Evolutionary conservation across 1,139 yeast species (phyloP), one percentile per base, ranked within the genome.

Genomic region (Candida sanyaensis): DNA sequence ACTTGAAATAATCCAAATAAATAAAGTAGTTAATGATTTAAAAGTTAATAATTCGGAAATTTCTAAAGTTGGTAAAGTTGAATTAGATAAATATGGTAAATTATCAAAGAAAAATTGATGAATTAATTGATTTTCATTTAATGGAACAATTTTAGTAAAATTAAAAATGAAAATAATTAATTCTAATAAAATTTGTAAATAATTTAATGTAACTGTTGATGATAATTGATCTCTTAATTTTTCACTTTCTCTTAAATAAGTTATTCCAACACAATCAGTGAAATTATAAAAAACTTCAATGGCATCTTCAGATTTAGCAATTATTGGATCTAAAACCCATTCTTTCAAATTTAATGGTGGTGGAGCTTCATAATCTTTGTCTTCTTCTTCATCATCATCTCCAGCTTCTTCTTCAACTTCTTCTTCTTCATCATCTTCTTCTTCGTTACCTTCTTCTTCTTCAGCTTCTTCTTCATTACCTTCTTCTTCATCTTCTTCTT

Each of bases 181-280:
- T 61, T 81, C 85, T 37, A 67, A 58, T 6, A 59, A 44, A 43
- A 77, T 61, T 53, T 76, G 75, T 46, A 75, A 49, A 49, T 64
- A 74, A 61, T 76, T 76, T 58, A 81, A 67, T 6, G 81, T 62
- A 48, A 77, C 73, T 13, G 82, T 71, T 50, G 70, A 76, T 46
- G 81, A 75, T 54, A 80, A 69, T 44, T 66, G 66, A 48, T 79
- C 83, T 63, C 84, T 72, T 51, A 79, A 64, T 48, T 69, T 73
- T 48, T 74, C 75, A 54, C 73, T 77, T 55, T 64, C 66, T 46
- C 72, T 75, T 45, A 69, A 62, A 46, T 73, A 59, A 46, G 77
- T 74, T 52, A 75, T 71, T 27, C 75, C 74, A 45, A 74, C 60
- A 9, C 53, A 52, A 56, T 75, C 78, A 47, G 78, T 67, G 50